Percentiles rank a stretch among this genome's conserved stretches.
phyloP scores from a whole-genome alignment of 202 grass and related monocot species.

The Cymbopogon flexuosus region DNA sequence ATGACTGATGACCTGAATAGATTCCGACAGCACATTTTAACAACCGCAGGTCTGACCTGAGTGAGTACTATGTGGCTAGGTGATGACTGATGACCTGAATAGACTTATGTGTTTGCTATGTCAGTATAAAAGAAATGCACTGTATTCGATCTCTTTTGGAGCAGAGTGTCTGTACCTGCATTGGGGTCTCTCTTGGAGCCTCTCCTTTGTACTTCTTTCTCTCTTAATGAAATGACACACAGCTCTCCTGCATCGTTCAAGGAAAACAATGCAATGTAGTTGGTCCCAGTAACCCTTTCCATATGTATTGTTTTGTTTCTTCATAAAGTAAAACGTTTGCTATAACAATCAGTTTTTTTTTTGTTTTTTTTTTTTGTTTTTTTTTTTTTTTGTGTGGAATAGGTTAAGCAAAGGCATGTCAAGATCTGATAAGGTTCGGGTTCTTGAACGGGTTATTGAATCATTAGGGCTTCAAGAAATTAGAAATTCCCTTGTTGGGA shows the following conservation, averaged over 20 bases:
- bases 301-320: neutral
- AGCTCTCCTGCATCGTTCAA: neutral
- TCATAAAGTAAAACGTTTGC: constrained; percentile 5
- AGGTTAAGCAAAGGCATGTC: constrained; percentile 45
- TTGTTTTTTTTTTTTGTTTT: too few relatives aligned
- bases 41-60: neutral
- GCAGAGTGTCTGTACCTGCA: neutral
- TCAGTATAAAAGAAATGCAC: neutral
- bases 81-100: neutral
- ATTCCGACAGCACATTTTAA: neutral
- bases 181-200: neutral
- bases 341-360: constrained; percentile 20
- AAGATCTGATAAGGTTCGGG: constrained; percentile 49
- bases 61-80: neutral
- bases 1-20: neutral
- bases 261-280: neutral
- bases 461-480: constrained; percentile 71
- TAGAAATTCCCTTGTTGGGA: constrained; percentile 75
- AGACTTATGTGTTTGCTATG: neutral
- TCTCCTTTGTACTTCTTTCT: neutral
- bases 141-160: neutral
- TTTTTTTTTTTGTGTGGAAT: constrained; percentile 6
- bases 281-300: constrained; percentile 1
- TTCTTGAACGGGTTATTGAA: constrained; percentile 71
- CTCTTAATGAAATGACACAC: neutral